phyloP scores from a whole-genome alignment of 2,329 filamentous ascomycete genomes.

The Davidsoniella virescens region DNA sequence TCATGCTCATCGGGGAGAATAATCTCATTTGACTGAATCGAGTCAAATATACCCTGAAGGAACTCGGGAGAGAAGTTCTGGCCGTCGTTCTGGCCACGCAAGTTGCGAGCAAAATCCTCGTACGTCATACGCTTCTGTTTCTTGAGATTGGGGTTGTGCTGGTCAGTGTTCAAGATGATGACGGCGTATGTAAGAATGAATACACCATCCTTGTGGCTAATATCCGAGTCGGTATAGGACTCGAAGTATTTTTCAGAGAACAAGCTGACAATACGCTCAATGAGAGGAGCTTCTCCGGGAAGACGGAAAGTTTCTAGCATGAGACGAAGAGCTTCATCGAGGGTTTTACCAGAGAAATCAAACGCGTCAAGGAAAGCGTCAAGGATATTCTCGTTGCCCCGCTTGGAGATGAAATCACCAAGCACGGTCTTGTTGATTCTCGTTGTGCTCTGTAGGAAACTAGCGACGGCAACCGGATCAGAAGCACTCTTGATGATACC shows the following conservation, averaged over 20 bases:
- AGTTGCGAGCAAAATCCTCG: constrained; percentile 68
- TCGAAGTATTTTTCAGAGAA: constrained; percentile 79
- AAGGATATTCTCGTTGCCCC: constrained; percentile 69
- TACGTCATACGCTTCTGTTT: constrained; percentile 66
- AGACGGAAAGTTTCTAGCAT: constrained; percentile 86
- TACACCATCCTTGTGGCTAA: constrained; percentile 73
- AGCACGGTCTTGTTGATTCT: constrained; percentile 79
- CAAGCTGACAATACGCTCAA: constrained; percentile 75
- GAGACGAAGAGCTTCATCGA: constrained; percentile 76
- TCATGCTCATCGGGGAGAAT: constrained; percentile 95
- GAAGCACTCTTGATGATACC: constrained; percentile 66
- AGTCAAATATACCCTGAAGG: constrained; percentile 72
- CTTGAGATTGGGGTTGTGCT: constrained; percentile 85
- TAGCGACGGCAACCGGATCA: constrained; percentile 64
- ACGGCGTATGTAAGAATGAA: constrained; percentile 90
- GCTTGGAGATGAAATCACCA: constrained; percentile 87
- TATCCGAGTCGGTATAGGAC: constrained; percentile 46
- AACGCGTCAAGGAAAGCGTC: constrained; percentile 75
- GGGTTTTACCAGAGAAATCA: constrained; percentile 69
- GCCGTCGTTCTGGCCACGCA: constrained; percentile 78
- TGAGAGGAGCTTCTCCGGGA: constrained; percentile 81
- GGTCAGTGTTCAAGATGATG: constrained; percentile 94
- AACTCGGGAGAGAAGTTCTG: constrained; percentile 75
- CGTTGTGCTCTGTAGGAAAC: constrained; percentile 73
- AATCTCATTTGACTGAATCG: constrained; percentile 85